phyloP scores from a whole-genome alignment of 306 rosid species.

The Cucumis hystrix region DNA sequence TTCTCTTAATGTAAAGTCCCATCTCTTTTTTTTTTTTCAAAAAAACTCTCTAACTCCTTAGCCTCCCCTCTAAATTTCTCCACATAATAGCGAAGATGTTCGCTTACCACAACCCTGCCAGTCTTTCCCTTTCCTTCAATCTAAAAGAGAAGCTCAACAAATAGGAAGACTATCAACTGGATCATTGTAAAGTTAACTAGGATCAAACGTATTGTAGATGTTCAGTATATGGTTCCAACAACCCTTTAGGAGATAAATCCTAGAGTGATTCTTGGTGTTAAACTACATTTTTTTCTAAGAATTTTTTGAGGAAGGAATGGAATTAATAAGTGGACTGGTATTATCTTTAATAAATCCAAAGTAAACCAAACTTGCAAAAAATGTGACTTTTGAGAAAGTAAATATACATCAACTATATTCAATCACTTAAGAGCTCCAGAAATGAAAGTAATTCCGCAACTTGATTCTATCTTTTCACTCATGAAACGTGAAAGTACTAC shows the following conservation, averaged over 20 bases:
- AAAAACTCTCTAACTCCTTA: too few species aligned
- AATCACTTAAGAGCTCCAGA: background rate
- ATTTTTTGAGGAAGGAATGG: slow-evolving; percentile 8
- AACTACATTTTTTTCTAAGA: background rate
- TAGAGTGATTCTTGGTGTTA: too few species aligned
- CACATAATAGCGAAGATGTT: too few species aligned
- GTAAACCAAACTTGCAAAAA: background rate
- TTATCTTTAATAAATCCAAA: background rate
- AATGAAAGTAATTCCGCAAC: background rate
- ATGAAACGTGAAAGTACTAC: background rate
- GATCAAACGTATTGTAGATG: too few species aligned
- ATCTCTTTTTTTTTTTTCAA: too few species aligned
- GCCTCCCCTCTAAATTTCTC: too few species aligned
- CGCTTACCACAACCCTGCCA: background rate
- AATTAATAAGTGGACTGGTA: background rate
- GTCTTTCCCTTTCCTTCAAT: background rate
- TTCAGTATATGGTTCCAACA: too few species aligned
- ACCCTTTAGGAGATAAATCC: too few species aligned
- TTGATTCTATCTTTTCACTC: background rate
- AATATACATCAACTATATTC: too few species aligned
- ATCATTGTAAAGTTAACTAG: too few species aligned
- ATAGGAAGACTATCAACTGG: too few species aligned
- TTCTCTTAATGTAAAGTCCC: too few species aligned
- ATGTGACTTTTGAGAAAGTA: background rate
- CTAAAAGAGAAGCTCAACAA: background rate